phyloP scores from a whole-genome alignment of 2,329 filamentous ascomycete species.

The Neofusicoccum parvum region DNA sequence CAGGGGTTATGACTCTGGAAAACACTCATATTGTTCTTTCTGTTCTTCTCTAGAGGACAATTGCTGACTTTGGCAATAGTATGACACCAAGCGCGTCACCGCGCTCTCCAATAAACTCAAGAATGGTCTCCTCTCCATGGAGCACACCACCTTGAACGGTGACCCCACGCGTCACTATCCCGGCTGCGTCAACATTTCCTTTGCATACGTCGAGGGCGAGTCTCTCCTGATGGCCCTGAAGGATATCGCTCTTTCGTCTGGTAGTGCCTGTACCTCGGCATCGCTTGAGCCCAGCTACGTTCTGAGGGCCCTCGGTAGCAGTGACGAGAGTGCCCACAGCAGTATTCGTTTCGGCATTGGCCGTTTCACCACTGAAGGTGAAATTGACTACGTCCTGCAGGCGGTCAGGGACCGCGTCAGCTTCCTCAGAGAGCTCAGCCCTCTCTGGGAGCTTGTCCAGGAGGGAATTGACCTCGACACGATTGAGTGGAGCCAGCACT shows the following conservation, averaged over 20 bases:
- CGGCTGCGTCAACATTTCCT: conserved; percentile 97
- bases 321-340: conserved; percentile 95
- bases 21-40: background rate
- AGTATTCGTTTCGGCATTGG: conserved; percentile 98
- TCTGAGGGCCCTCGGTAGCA: conserved; percentile 88
- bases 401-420: conserved; percentile 87
- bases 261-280: conserved; percentile 94
- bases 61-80: conserved; percentile 57
- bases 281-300: conserved; percentile 97
- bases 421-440: conserved; percentile 92
- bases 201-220: conserved; percentile 97
- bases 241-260: conserved; percentile 94
- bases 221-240: conserved; percentile 98
- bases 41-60: conserved; percentile 7
- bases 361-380: conserved; percentile 89
- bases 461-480: conserved; percentile 94
- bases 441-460: conserved; percentile 96
- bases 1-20: conserved; percentile 63
- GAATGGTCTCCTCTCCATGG: conserved; percentile 80
- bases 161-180: conserved; percentile 84
- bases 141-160: conserved; percentile 91
- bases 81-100: conserved; percentile 85
- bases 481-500: conserved; percentile 98
- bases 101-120: conserved; percentile 80
- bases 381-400: conserved; percentile 97